These are phyloP conservation scores for Aeschynomene evenia DNA, from an alignment of 306 rosid genomes.

Conservation along the genomic window DNA sequence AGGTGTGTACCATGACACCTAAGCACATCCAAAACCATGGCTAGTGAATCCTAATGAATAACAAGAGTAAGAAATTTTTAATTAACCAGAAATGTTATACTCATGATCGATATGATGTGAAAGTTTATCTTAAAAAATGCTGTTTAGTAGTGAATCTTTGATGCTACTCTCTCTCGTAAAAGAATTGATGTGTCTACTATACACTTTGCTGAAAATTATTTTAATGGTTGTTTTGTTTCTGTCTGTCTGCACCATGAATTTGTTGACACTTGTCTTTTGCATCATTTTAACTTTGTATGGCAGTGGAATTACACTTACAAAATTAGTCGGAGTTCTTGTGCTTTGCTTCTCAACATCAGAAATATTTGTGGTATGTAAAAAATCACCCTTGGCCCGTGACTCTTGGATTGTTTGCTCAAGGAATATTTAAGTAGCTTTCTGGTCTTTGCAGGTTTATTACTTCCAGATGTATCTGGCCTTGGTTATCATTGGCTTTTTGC, in stretches of 20 bases:
- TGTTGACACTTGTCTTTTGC: slow-evolving; percentile 32
- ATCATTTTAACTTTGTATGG: slow-evolving; percentile 31
- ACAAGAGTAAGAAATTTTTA: slow-evolving; percentile 1
- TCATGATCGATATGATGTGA: background rate
- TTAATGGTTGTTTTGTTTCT: background rate
- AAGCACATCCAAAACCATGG: too few relatives aligned
- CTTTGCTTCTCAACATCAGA: slow-evolving; percentile 90
- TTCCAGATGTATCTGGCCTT: slow-evolving; percentile 95
- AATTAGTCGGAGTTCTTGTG: slow-evolving; percentile 90
- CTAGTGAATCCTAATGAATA: background rate
- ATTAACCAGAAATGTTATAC: background rate
- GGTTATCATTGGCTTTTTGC: slow-evolving; percentile 93
- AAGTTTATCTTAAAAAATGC: background rate
- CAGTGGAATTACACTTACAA: slow-evolving; percentile 95
- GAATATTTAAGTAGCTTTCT: slow-evolving; percentile 24
- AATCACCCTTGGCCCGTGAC: slow-evolving; percentile 25
- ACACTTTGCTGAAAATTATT: slow-evolving; percentile 14
- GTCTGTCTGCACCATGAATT: background rate
- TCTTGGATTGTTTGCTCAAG: slow-evolving; percentile 21
- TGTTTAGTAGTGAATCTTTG: background rate
- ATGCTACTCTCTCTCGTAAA: slow-evolving; percentile 1
- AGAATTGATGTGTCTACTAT: background rate
- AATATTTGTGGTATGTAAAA: slow-evolving; percentile 77
- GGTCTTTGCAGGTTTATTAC: slow-evolving; percentile 79
- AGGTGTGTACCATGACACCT: too few relatives aligned